A percentile compares a stretch with the other conserved stretches of the same genome.
phyloP scores from a whole-genome alignment of 1,139 yeast genomes.

The Suhomyces bokatorum region DNA sequence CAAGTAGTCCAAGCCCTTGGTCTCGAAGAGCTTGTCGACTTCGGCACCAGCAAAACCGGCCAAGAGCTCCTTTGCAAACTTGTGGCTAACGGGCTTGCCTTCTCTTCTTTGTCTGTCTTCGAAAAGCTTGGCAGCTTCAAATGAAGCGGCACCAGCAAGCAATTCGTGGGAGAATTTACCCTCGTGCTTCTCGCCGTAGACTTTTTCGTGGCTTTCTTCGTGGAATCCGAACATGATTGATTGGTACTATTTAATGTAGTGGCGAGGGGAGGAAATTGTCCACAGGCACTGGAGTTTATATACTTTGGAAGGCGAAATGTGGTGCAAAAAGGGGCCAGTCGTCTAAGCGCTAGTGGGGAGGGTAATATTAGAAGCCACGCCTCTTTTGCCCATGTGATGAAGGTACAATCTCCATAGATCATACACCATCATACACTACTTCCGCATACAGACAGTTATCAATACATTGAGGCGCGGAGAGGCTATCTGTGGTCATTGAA shows the following conservation, averaged over 20 bases:
- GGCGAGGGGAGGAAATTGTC: background rate
- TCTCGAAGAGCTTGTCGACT: slow-evolving; percentile 37
- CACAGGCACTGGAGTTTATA: background rate
- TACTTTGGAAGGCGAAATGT: background rate
- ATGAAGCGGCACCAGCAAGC: slow-evolving; percentile 38
- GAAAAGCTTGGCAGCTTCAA: slow-evolving; percentile 34
- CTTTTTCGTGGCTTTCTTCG: slow-evolving; percentile 23
- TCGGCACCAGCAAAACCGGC: slow-evolving; percentile 37
- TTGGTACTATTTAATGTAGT: background rate
- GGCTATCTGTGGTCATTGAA: no score
- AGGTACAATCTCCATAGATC: no score
- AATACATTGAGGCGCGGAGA: no score
- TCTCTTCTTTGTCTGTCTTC: slow-evolving; percentile 36
- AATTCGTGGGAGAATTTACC: slow-evolving; percentile 35
- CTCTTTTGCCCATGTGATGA: no score
- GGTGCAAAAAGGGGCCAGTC: no score
- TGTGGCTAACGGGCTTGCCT: slow-evolving; percentile 34
- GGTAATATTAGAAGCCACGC: no score
- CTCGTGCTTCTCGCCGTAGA: slow-evolving; percentile 33
- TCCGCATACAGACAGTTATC: no score
- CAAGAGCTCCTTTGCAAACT: slow-evolving; percentile 32
- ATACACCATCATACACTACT: no score
- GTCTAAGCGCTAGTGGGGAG: no score
- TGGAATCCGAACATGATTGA: slow-evolving; percentile 21
- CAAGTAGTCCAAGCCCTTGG: slow-evolving; percentile 37